A percentile compares a stretch with the other conserved stretches of the same genome.
Evolutionary conservation across 169 alveolate genomes (phyloP).

Genomic region (Plasmodium inui): DNA sequence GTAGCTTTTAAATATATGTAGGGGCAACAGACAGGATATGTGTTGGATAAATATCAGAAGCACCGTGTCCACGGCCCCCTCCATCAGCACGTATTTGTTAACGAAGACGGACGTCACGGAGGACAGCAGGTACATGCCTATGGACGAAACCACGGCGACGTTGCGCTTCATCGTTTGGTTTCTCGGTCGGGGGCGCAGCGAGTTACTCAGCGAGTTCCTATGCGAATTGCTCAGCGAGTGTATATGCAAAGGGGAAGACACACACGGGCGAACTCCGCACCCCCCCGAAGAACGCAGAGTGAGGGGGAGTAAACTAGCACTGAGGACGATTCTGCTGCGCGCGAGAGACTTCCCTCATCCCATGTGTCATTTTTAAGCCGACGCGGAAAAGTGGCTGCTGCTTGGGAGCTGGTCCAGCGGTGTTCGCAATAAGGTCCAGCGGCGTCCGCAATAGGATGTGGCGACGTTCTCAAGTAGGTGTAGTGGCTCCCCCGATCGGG

Average conservation of each 20-base stretch:
- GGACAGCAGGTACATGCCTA: conserved; percentile 26
- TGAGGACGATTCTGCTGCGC: background rate
- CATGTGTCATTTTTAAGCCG: background rate
- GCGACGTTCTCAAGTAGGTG: background rate
- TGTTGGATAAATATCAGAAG: conserved; percentile 48
- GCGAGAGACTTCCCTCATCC: background rate
- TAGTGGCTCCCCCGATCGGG: background rate
- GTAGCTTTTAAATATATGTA: conserved; percentile 23
- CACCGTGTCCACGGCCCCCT: conserved; percentile 12
- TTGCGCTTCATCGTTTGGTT: background rate
- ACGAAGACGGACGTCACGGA: conserved; percentile 61
- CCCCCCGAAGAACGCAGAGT: background rate
- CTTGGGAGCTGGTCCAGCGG: background rate
- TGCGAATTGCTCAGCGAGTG: background rate
- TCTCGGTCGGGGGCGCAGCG: background rate
- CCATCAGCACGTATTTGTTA: conserved; percentile 56
- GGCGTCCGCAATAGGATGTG: no score
- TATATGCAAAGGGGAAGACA: background rate
- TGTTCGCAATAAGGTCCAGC: no score
- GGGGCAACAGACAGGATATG: conserved; percentile 23
- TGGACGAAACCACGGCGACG: conserved; percentile 16
- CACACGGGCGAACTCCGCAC: background rate
- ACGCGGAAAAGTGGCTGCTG: background rate
- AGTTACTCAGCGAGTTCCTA: no score
- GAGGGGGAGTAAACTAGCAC: background rate